Evolutionary conservation across 768 basidiomycete genomes (phyloP), one percentile per base, ranked within the genome.

Genomic region (Lyophyllum atratum): DNA sequence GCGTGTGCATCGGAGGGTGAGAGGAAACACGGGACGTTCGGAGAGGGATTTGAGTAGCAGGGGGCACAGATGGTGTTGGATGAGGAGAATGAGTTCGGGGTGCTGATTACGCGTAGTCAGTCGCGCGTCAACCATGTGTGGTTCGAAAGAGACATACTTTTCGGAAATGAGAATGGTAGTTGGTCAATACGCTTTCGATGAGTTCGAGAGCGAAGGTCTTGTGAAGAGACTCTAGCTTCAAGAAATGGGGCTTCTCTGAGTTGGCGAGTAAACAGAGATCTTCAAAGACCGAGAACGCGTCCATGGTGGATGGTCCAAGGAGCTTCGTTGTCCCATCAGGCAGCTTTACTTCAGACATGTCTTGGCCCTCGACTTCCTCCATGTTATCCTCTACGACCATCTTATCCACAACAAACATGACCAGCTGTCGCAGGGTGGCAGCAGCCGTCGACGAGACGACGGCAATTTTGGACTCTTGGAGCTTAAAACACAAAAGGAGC

Each of bases 371-470:
- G 19, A 73, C 60, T 28, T 79, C 81, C 15, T 70, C 70, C 17
- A 24, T 33, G 4, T 76, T 74, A 68, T 94, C 91, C 67, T 95
- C 92, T 17, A 84, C 80, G 1, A 87, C 84, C 71, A 98, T 91
- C 68, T 96, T 95, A 74, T 99, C 97, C 43, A 98, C 92, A 17
- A 98, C 88, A 62, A 98, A 92, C 95, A 99, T 98, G 44, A 98
- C 93, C 1, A 98, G 80, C 68, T 98, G 96, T 2, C 95, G 88
- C 4, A 98, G 82, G 0, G 95, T 98, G 0, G 97, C 97, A 2
- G 95, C 95, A 1, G 96, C 96, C 3, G 97, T 98, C 0, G 93
- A 95, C 2, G 95, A 96, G 7, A 99, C 96, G 24, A 98, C 96
- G 0, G 94, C 91, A 22, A 95, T 97, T 60, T 92, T 87, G 0